phyloP scores from a whole-genome alignment of 192 early-diverging fungal species.

The Linnemannia hyalina region DNA sequence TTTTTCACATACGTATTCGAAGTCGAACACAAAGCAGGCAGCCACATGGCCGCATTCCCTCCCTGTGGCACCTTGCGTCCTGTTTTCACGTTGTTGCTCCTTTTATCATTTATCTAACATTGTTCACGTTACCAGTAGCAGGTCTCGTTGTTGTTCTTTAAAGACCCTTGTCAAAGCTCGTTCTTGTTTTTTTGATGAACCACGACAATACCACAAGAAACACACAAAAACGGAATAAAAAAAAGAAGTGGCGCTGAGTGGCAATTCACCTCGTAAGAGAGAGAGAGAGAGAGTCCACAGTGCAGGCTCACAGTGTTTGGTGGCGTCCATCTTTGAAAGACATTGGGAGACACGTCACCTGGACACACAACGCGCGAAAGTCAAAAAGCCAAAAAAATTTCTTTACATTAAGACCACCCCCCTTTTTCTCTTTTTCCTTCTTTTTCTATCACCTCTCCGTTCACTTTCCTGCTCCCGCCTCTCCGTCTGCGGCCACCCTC shows the following conservation, averaged over 20 bases:
- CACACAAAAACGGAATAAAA: not conserved
- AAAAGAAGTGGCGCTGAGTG: slow-evolving; percentile 1
- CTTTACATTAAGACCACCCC: not conserved
- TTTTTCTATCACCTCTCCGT: not conserved
- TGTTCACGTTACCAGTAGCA: not conserved
- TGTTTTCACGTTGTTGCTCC: not conserved
- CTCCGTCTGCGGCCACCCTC: not conserved
- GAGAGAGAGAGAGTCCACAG: not conserved
- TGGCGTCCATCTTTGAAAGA: not conserved
- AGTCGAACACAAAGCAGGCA: not conserved
- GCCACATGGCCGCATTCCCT: not conserved
- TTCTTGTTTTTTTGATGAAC: not conserved
- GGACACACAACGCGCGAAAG: not conserved
- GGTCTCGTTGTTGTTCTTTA: not conserved
- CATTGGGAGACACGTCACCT: not conserved
- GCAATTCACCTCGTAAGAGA: not conserved
- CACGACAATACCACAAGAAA: not conserved
- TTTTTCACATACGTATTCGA: not conserved
- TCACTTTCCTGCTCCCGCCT: not conserved
- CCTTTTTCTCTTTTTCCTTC: not conserved
- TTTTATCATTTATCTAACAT: not conserved
- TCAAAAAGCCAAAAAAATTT: not conserved
- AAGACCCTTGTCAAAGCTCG: not conserved
- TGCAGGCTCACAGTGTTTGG: slow-evolving; percentile 3
- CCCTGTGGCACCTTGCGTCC: not conserved